Percentiles rank a stretch among this genome's conserved stretches.
Conservation (phyloP, 2,329 filamentous ascomycete species). For the Coniochaeta sp. region DNA sequence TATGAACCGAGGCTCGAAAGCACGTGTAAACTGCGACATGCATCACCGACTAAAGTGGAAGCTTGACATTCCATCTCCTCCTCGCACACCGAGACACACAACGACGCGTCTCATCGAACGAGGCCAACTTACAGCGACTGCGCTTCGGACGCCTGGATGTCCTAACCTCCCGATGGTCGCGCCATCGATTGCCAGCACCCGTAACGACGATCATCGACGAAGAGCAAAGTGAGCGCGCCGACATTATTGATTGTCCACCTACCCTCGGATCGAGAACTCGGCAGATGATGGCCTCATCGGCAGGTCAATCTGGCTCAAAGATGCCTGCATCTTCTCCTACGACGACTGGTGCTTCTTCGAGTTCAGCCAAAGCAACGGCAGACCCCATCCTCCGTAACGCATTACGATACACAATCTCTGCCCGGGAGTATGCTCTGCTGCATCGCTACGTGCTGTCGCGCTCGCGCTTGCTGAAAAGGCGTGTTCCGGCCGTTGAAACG, state of each 20-base stretch:
- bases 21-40: not conserved
- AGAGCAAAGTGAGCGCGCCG: too few relatives aligned
- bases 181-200: not conserved
- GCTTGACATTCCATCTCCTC: not conserved
- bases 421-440: constrained; percentile 77
- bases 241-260: not conserved
- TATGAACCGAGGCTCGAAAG: not conserved
- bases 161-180: not conserved
- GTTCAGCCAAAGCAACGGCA: not conserved
- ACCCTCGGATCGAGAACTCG: not conserved
- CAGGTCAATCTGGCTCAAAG: not conserved
- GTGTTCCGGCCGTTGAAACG: constrained; percentile 46
- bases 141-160: not conserved
- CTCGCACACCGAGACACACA: not conserved
- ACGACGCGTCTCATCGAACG: not conserved
- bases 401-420: constrained; percentile 77
- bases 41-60: not conserved
- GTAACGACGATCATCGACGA: not conserved
- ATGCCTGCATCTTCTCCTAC: not conserved
- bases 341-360: not conserved
- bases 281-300: not conserved
- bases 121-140: not conserved
- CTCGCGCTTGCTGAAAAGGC: constrained; percentile 49
- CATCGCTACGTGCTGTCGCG: constrained; percentile 78
- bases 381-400: constrained; percentile 79